A percentile compares a stretch with the other conserved stretches of the same genome.
Evolutionary conservation across 306 rosid genomes (phyloP).

Genomic region (Cyamopsis tetragonoloba): DNA sequence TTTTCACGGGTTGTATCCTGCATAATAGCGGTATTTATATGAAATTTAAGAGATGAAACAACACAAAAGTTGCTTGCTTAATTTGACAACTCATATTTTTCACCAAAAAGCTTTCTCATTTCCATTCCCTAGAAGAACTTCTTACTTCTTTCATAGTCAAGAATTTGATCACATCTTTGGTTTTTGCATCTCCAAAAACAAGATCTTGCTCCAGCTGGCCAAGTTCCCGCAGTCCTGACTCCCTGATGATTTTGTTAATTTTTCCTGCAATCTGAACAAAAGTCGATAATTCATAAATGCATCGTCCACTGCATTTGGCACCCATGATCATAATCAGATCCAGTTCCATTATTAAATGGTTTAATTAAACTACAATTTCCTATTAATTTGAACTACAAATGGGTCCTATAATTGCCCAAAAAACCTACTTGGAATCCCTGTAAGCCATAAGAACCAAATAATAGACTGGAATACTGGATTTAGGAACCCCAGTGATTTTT

Average conservation of each 20-base stretch:
- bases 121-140: slow-evolving; percentile 14
- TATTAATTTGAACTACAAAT: neutral
- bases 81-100: neutral
- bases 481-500: neutral
- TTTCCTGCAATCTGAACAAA: slow-evolving; percentile 83
- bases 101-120: slow-evolving; percentile 11
- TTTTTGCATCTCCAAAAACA: slow-evolving; percentile 95
- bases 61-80: neutral
- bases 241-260: slow-evolving; percentile 59
- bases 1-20: slow-evolving; percentile 87
- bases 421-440: neutral
- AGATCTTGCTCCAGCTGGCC: slow-evolving; percentile 97
- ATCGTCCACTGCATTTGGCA: slow-evolving; percentile 1
- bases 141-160: slow-evolving; percentile 67
- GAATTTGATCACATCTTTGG: slow-evolving; percentile 85
- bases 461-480: neutral
- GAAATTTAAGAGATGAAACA: slow-evolving; percentile 3
- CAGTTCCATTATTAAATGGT: neutral
- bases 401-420: neutral
- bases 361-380: slow-evolving; percentile 1
- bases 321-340: slow-evolving; percentile 9
- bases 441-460: neutral
- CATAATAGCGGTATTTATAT: slow-evolving; percentile 24
- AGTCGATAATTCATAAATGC: slow-evolving; percentile 20
- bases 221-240: slow-evolving; percentile 75